Base-by-base conservation (phyloP, 257 asterid species). In the Scutellaria barbata region DNA sequence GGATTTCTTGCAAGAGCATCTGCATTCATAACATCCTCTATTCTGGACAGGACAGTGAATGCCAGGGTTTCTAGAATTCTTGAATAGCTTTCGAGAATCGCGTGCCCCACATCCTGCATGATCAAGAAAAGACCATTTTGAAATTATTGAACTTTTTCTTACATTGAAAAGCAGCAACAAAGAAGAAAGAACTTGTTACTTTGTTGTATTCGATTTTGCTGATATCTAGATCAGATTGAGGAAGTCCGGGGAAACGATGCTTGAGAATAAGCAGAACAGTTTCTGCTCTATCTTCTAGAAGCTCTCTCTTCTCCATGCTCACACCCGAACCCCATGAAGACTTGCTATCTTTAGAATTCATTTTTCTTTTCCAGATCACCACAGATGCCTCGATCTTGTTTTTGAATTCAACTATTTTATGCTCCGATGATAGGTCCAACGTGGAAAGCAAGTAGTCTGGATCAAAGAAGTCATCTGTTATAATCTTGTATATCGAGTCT, bases 11-110 rank as follows among this genome's bases (percentile, higher is more conserved):
- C 89, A 0, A 71, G 69, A 30, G 84, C 47, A 74, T 93, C 97
- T 0, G 90, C 96, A 8, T 82, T 87, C 75, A 90, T 81, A 2
- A 93, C 95, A 14, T 93, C 95, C 16, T 89, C 95, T 80, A 93
- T 82, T 77, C 97, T 78, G 33, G 98, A 89, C 77, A 90, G 65
- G 16, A 93, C 93, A 3, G 89, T 93, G 75, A 74, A 89, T 42
- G 96, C 98, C 63, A 89, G 66, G 59, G 92, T 93, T 70, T 93
- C 98, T 42, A 93, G 79, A 48, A 89, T 86, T 83, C 98, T 85
- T 39, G 98, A 93, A 74, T 93, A 93, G 87, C 98, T 93, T 73
- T 93, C 98, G 20, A 90, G 79, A 52, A 93, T 72, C 7, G 97
- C 96, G 0, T 87, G 98, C 55, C 98, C 98, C 65, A 93, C 92